These are phyloP conservation scores for Schwanniomyces occidentalis DNA, from an alignment of 805 yeast species.

Conservation along the genomic window DNA sequence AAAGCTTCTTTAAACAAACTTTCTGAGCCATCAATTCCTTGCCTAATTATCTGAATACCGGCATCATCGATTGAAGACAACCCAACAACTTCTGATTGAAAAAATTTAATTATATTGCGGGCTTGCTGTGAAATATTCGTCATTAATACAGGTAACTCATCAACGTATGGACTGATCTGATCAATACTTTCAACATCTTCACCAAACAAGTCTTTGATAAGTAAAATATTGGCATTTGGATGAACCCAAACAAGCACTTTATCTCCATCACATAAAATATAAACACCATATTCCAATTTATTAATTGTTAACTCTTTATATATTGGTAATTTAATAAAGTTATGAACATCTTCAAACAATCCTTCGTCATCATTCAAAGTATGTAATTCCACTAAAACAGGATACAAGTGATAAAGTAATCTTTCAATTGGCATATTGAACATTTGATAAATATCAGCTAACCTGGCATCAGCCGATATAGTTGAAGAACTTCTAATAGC, in stretches of 20 bases:
- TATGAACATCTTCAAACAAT: constrained; percentile 34
- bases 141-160: constrained; percentile 67
- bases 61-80: constrained; percentile 24
- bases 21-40: constrained; percentile 62
- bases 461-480: constrained; percentile 61
- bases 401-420: constrained; percentile 70
- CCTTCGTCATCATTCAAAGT: constrained; percentile 59
- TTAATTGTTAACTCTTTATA: constrained; percentile 44
- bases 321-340: constrained; percentile 51
- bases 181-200: constrained; percentile 43
- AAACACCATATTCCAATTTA: constrained; percentile 69
- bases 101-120: constrained; percentile 58
- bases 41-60: constrained; percentile 62
- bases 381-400: constrained; percentile 76
- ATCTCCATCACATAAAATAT: constrained; percentile 71
- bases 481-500: constrained; percentile 55
- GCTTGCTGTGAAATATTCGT: constrained; percentile 71
- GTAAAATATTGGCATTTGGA: constrained; percentile 61
- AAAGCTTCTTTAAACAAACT: constrained; percentile 53
- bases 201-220: constrained; percentile 78
- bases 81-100: constrained; percentile 38
- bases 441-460: constrained; percentile 53
- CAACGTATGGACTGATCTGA: constrained; percentile 48
- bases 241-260: constrained; percentile 65
- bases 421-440: constrained; percentile 54